phyloP scores from a whole-genome alignment of 1,139 yeast species.

The Diutina siamensis region DNA sequence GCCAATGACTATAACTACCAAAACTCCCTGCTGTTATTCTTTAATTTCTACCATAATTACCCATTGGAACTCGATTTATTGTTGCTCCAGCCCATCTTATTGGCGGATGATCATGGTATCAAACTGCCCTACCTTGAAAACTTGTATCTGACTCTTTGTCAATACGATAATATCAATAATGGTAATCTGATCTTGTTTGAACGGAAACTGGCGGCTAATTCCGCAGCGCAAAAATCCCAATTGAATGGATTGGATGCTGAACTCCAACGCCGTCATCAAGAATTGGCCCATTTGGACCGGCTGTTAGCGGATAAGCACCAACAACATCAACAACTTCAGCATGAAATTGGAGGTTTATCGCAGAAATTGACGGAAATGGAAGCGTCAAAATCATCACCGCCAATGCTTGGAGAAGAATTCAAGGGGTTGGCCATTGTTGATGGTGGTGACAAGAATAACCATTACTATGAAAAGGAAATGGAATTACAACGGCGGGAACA shows the following conservation, averaged over 20 bases:
- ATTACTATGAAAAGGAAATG: conserved; percentile 18
- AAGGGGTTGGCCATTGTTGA: conserved; percentile 4
- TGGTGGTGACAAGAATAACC: background rate
- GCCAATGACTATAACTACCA: conserved; percentile 20
- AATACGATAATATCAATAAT: conserved; percentile 41
- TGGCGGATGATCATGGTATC: conserved; percentile 77
- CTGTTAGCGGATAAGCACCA: background rate
- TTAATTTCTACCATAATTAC: conserved; percentile 43
- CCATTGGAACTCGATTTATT: conserved; percentile 61
- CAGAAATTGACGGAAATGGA: background rate
- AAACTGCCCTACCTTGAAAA: conserved; percentile 87
- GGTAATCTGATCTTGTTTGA: conserved; percentile 23
- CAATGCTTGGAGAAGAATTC: background rate
- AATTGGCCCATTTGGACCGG: background rate
- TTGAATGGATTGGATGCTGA: background rate
- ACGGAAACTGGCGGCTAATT: conserved; percentile 12
- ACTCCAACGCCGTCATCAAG: background rate
- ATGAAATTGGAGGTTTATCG: background rate
- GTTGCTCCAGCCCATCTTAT: conserved; percentile 70
- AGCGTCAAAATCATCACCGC: background rate
- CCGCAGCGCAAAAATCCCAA: background rate
- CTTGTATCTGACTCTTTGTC: conserved; percentile 70
- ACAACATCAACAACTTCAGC: background rate
- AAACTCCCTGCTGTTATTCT: conserved; percentile 26
- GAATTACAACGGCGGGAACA: conserved; percentile 36